Percentiles rank a stretch among this genome's conserved stretches.
These are phyloP conservation scores for Helianthus annuus DNA, from an alignment of 129 eudicot genomes.

Conservation along the genomic window DNA sequence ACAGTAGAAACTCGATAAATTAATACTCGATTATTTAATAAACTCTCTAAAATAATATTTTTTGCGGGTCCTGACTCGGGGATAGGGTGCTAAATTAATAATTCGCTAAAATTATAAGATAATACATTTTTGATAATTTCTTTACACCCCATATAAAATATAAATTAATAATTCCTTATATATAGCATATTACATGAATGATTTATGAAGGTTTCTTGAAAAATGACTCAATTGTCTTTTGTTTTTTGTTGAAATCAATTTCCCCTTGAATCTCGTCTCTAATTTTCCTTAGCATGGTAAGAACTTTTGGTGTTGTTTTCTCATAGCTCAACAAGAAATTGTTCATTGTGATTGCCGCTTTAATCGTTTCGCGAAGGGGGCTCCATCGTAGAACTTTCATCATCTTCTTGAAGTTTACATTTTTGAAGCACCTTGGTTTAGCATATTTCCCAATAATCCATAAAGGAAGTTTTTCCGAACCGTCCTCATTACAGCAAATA, in stretches of 20 bases:
- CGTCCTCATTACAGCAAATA: too few relatives aligned
- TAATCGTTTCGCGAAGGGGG: too few relatives aligned
- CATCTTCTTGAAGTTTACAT: too few relatives aligned
- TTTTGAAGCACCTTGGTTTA: too few relatives aligned
- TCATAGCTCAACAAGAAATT: slow-evolving; percentile 36
- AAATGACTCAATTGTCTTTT: too few relatives aligned
- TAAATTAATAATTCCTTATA: slow-evolving; percentile 30
- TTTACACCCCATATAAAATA: slow-evolving; percentile 36
- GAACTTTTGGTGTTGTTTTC: slow-evolving; percentile 38
- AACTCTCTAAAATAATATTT: slow-evolving; percentile 34
- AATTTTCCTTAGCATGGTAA: slow-evolving; percentile 31
- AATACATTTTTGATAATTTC: slow-evolving; percentile 39
- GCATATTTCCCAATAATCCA: too few relatives aligned
- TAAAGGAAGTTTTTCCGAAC: too few relatives aligned
- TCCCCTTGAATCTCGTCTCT: too few relatives aligned
- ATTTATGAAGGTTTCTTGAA: slow-evolving; percentile 34
- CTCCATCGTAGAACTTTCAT: too few relatives aligned
- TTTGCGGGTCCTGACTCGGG: slow-evolving; percentile 37
- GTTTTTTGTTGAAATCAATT: too few relatives aligned
- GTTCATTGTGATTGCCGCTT: slow-evolving; percentile 34
- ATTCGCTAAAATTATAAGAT: slow-evolving; percentile 45
- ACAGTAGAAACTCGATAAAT: slow-evolving; percentile 31
- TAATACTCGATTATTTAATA: slow-evolving; percentile 39
- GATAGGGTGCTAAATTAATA: slow-evolving; percentile 38
- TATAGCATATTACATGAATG: slow-evolving; percentile 32